Conservation (phyloP, 345 rosid species). For the Tarenaya hassleriana region DNA sequence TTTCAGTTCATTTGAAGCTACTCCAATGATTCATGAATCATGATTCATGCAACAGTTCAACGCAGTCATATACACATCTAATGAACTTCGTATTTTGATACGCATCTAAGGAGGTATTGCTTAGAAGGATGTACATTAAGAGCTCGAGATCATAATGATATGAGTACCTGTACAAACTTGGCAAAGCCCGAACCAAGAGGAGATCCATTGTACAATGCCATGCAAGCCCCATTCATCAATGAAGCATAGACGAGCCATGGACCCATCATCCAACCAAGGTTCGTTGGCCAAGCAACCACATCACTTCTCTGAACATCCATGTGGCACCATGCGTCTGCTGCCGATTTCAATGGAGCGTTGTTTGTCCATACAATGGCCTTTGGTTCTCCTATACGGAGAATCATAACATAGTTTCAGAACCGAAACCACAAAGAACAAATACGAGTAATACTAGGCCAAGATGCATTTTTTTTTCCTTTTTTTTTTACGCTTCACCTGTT, state of each 20-base stretch:
- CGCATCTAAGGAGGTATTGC: too few species aligned
- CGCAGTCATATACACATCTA: too few species aligned
- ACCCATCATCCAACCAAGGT: slow-evolving; percentile 99
- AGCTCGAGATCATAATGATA: not conserved
- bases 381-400: slow-evolving; percentile 74
- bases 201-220: slow-evolving; percentile 89
- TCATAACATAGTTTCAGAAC: slow-evolving; percentile 15
- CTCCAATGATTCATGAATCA: too few species aligned
- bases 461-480: slow-evolving; percentile 6
- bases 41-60: too few species aligned
- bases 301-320: slow-evolving; percentile 73
- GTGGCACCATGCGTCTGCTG: slow-evolving; percentile 99
- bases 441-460: not conserved
- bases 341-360: slow-evolving; percentile 69
- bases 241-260: slow-evolving; percentile 98
- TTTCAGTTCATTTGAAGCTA: not conserved
- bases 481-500: slow-evolving; percentile 56
- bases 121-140: too few species aligned
- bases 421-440: slow-evolving; percentile 6
- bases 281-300: slow-evolving; percentile 94
- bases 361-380: slow-evolving; percentile 96
- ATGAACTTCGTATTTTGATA: too few species aligned
- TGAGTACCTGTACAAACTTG: slow-evolving; percentile 83
- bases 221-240: slow-evolving; percentile 77
- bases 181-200: slow-evolving; percentile 83